Conservation (phyloP, 371 early-diverging fungal genomes). For the Zopfochytrium polystomum region DNA sequence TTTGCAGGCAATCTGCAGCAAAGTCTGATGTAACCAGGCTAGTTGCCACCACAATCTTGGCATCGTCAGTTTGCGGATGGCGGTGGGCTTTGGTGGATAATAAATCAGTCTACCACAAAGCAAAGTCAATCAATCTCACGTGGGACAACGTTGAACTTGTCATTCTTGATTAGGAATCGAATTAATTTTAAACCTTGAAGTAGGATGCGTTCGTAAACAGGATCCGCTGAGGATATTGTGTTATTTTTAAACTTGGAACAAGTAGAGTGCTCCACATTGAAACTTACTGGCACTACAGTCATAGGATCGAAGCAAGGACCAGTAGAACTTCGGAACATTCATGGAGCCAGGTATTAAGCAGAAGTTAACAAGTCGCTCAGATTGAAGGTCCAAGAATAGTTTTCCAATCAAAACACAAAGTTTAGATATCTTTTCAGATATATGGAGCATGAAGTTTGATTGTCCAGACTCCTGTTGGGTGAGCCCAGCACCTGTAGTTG, state of each 20-base stretch:
- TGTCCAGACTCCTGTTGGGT: too few relatives aligned
- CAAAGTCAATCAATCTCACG: constrained; percentile 3
- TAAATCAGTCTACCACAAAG: background rate
- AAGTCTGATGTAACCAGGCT: constrained; percentile 71
- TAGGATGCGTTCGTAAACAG: constrained; percentile 18
- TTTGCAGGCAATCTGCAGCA: constrained; percentile 60
- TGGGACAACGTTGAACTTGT: constrained; percentile 5
- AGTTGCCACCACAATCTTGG: constrained; percentile 56
- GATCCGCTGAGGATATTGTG: constrained; percentile 1
- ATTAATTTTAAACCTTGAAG: constrained; percentile 12
- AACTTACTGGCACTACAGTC: background rate
- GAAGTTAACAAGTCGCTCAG: constrained; percentile 68
- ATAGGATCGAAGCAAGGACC: constrained; percentile 43
- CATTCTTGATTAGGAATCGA: constrained; percentile 14
- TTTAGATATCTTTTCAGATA: constrained; percentile 8
- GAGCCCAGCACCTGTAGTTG: too few relatives aligned
- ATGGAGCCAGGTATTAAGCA: constrained; percentile 62
- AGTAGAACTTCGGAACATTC: constrained; percentile 73
- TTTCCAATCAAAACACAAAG: constrained; percentile 76
- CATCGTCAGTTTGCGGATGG: constrained; percentile 28
- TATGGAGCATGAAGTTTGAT: too few relatives aligned
- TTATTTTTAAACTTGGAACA: background rate
- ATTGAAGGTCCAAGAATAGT: constrained; percentile 65
- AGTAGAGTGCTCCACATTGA: background rate
- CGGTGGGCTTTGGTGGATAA: constrained; percentile 6